These are phyloP conservation scores for Coemansia sp. DNA, from an alignment of 192 early-diverging fungal species.

Conservation along the genomic window DNA sequence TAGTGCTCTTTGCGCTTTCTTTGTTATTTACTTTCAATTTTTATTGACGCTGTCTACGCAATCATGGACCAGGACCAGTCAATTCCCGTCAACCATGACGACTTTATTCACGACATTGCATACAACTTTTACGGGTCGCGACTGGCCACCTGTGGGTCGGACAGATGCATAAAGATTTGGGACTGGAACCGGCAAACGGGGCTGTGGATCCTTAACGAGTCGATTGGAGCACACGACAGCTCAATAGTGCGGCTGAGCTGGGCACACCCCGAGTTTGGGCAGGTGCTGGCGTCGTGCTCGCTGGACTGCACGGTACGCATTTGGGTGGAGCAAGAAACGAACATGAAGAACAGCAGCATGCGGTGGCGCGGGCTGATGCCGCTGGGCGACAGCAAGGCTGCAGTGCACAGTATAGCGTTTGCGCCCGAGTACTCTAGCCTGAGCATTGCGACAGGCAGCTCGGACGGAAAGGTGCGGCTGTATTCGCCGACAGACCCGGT, in stretches of 20 bases:
- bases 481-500: constrained; percentile 84
- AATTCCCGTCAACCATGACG: constrained; percentile 65
- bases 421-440: constrained; percentile 80
- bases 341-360: constrained; percentile 62
- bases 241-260: constrained; percentile 83
- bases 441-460: constrained; percentile 72
- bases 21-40: background rate
- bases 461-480: constrained; percentile 83
- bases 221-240: constrained; percentile 75
- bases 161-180: constrained; percentile 94
- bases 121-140: constrained; percentile 94
- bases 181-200: constrained; percentile 69
- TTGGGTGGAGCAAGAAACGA: constrained; percentile 81
- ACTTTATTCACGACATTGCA: constrained; percentile 89
- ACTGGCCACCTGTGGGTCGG: constrained; percentile 87
- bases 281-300: constrained; percentile 85
- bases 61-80: constrained; percentile 49
- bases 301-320: constrained; percentile 89
- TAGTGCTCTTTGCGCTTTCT: background rate
- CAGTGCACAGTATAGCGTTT: constrained; percentile 88
- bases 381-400: constrained; percentile 66
- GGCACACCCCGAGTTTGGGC: constrained; percentile 98
- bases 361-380: constrained; percentile 69
- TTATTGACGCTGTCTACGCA: background rate
- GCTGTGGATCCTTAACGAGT: constrained; percentile 75